A percentile compares a stretch with the other conserved stretches of the same genome.
Conservation (phyloP, 2,329 filamentous ascomycete species). For the Cadophora sp. region DNA sequence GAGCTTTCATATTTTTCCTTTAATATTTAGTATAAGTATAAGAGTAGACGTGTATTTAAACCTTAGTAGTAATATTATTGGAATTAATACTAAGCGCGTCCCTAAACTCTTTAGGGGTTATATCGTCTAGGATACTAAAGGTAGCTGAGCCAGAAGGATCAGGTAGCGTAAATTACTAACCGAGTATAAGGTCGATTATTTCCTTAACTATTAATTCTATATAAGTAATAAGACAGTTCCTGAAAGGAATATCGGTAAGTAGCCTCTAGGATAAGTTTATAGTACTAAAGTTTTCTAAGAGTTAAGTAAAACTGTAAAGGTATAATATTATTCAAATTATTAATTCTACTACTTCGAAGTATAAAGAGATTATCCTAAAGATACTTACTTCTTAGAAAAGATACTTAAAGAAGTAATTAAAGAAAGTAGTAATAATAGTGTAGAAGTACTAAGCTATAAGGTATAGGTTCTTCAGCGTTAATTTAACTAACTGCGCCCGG, state of each 20-base stretch:
- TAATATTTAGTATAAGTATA: not conserved
- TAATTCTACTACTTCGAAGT: not conserved
- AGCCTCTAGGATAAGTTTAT: not conserved
- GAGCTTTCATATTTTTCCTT: not conserved
- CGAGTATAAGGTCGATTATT: not conserved
- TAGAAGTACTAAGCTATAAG: not conserved
- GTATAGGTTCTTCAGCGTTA: not conserved
- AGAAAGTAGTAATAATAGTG: not conserved
- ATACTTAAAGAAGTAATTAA: not conserved
- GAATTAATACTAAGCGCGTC: not conserved
- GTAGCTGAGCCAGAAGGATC: not conserved
- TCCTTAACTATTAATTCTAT: not conserved
- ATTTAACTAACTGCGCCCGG: not conserved
- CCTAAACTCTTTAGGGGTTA: not conserved
- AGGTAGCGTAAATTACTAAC: not conserved
- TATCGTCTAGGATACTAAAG: not conserved
- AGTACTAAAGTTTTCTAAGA: not conserved
- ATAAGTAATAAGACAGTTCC: not conserved
- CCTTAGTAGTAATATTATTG: not conserved
- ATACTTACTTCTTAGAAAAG: not conserved
- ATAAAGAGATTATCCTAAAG: not conserved
- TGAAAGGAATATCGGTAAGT: not conserved
- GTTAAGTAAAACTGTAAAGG: not conserved
- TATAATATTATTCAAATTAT: not conserved
- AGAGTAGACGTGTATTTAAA: not conserved